These are phyloP conservation scores for Clathrospora elynae DNA, from an alignment of 2,329 filamentous ascomycete genomes.

Conservation along the genomic window DNA sequence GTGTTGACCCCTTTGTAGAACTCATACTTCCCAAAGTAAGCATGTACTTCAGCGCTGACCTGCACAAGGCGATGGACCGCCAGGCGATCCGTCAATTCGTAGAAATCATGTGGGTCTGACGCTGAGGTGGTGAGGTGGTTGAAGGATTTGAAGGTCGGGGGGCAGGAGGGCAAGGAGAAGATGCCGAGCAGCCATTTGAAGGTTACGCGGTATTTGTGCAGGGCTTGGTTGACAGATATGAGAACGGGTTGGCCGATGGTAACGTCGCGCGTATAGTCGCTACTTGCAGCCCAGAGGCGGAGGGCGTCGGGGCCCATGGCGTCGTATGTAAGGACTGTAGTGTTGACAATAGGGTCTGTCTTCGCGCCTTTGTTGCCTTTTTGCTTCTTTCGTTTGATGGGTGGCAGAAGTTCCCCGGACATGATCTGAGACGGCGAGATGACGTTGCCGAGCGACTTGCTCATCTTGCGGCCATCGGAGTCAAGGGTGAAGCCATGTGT, in stretches of 20 bases:
- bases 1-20: conserved; percentile 77
- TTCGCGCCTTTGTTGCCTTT: conserved; percentile 53
- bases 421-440: conserved; percentile 83
- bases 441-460: conserved; percentile 91
- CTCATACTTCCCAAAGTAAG: conserved; percentile 72
- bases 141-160: conserved; percentile 35
- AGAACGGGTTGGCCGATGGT: conserved; percentile 79
- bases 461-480: conserved; percentile 93
- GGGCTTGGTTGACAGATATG: conserved; percentile 72
- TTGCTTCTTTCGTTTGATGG: conserved; percentile 66
- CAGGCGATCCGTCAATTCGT: conserved; percentile 59
- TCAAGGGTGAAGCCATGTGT: conserved; percentile 97
- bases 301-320: conserved; percentile 84
- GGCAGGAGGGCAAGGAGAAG: conserved; percentile 51
- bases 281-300: conserved; percentile 87
- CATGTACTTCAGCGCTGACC: conserved; percentile 67
- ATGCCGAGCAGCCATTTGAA: conserved; percentile 86
- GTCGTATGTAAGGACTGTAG: conserved; percentile 60
- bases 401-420: conserved; percentile 76
- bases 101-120: conserved; percentile 8
- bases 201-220: conserved; percentile 87
- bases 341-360: conserved; percentile 38
- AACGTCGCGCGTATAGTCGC: conserved; percentile 89
- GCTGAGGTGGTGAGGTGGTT: conserved; percentile 21
- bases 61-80: conserved; percentile 75